Conservation (phyloP, 1,139 yeast species). For the Hemisphaericaspora subhashii region DNA sequence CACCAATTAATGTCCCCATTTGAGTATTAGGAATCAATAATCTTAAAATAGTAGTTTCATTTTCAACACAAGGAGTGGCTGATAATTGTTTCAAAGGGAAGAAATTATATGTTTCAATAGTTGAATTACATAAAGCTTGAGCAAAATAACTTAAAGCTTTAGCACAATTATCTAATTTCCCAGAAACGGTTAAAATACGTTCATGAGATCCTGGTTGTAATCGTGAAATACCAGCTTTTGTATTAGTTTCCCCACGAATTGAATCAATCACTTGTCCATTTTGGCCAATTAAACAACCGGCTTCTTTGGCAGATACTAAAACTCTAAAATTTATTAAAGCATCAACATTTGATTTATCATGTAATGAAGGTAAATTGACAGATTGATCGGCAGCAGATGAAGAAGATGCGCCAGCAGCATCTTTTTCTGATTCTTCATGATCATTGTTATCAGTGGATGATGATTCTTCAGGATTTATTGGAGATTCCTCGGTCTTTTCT, state of each 20-base stretch:
- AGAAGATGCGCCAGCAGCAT: constrained; percentile 1
- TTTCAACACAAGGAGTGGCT: constrained; percentile 49
- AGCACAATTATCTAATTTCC: constrained; percentile 73
- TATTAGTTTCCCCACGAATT: constrained; percentile 73
- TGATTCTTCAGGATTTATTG: too few relatives aligned
- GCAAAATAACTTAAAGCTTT: constrained; percentile 74
- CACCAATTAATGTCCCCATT: constrained; percentile 89
- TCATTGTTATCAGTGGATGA: not conserved
- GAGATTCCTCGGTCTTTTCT: not conserved
- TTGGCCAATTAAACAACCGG: constrained; percentile 89
- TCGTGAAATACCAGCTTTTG: constrained; percentile 87
- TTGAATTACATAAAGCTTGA: constrained; percentile 52
- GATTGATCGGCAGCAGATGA: constrained; percentile 12
- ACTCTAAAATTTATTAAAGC: constrained; percentile 61
- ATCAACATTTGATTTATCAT: constrained; percentile 29
- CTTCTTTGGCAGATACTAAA: constrained; percentile 81
- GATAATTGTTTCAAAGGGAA: constrained; percentile 66
- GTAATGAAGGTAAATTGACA: constrained; percentile 30
- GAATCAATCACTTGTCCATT: constrained; percentile 80
- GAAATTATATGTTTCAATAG: constrained; percentile 46
- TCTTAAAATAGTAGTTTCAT: constrained; percentile 60
- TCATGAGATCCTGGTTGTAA: constrained; percentile 82
- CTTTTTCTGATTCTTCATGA: not conserved
- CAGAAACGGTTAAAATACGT: constrained; percentile 79
- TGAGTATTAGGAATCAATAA: constrained; percentile 81